Evolutionary conservation across 495 filamentous ascomycete genomes (phyloP).

Genomic region (Trichoderma asperelloides): DNA sequence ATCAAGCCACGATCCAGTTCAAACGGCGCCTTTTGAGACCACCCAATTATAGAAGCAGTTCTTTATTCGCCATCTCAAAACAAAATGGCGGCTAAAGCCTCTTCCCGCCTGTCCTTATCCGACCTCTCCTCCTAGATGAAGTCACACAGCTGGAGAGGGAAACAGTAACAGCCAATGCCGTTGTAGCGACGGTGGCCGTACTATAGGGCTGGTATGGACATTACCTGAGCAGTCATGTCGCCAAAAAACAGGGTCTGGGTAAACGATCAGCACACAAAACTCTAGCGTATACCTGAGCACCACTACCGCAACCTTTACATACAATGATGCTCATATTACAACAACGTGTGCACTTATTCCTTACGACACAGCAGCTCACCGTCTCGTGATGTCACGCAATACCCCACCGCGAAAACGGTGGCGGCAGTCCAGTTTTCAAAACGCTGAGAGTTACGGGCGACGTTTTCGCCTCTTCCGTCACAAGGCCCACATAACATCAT

Average conservation of each 20-base stretch:
- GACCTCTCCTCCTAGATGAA: not conserved
- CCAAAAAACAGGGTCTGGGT: too few relatives aligned
- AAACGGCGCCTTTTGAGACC: not conserved
- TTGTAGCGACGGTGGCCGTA: not conserved
- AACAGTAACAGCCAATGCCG: not conserved
- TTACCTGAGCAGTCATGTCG: too few relatives aligned
- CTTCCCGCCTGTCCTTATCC: not conserved
- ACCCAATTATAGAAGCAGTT: not conserved
- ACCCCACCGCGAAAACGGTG: not conserved
- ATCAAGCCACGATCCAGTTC: not conserved
- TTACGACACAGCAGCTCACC: not conserved
- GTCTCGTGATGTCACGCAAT: not conserved
- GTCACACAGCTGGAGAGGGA: not conserved
- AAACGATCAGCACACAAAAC: too few relatives aligned
- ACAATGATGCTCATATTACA: not conserved
- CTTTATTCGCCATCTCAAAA: not conserved
- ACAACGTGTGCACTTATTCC: not conserved
- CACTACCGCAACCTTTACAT: not conserved
- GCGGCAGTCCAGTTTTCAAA: not conserved
- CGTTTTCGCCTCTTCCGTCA: slow-evolving; percentile 7
- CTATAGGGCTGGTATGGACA: not conserved
- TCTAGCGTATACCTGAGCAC: too few relatives aligned
- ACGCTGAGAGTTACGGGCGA: not conserved
- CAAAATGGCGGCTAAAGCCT: not conserved
- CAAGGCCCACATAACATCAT: not conserved